Evolutionary conservation across 139 green algal species (phyloP).

Genomic region (Tetraselmis chui): DNA sequence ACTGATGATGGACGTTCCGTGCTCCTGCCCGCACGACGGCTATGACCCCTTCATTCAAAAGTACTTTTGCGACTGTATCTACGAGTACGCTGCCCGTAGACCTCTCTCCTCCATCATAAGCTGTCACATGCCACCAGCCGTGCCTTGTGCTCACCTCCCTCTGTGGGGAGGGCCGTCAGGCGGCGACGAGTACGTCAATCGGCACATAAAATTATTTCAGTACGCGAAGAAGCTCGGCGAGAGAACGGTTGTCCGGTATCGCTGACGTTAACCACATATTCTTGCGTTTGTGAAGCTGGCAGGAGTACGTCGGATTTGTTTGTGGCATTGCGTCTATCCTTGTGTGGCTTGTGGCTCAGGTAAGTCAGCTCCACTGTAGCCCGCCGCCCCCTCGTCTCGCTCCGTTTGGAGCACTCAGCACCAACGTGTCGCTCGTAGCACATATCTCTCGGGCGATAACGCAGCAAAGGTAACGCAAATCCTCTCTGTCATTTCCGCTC

Average conservation of each 20-base stretch:
- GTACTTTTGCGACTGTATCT: conserved; percentile 50
- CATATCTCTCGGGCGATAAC: background rate
- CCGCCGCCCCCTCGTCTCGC: background rate
- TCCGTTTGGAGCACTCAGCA: background rate
- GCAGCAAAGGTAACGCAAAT: background rate
- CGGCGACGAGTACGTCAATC: no score
- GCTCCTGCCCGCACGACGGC: background rate
- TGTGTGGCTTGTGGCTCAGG: conserved; percentile 56
- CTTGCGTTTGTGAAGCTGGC: conserved; percentile 17
- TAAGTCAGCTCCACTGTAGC: no score
- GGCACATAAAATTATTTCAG: background rate
- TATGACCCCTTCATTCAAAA: conserved; percentile 27
- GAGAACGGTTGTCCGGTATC: no score
- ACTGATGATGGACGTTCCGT: no score
- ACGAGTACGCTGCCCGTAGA: conserved; percentile 23
- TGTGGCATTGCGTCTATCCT: conserved; percentile 47
- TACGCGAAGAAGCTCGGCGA: background rate
- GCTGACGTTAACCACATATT: no score
- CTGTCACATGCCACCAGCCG: no score
- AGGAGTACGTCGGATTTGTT: conserved; percentile 60
- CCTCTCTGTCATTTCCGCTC: conserved; percentile 3
- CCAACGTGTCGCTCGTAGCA: no score
- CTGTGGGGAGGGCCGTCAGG: no score
- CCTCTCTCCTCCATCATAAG: conserved; percentile 73
- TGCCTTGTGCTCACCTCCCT: no score